phyloP scores from a whole-genome alignment of 495 filamentous ascomycete genomes.

The Aspergillus nanangensis region DNA sequence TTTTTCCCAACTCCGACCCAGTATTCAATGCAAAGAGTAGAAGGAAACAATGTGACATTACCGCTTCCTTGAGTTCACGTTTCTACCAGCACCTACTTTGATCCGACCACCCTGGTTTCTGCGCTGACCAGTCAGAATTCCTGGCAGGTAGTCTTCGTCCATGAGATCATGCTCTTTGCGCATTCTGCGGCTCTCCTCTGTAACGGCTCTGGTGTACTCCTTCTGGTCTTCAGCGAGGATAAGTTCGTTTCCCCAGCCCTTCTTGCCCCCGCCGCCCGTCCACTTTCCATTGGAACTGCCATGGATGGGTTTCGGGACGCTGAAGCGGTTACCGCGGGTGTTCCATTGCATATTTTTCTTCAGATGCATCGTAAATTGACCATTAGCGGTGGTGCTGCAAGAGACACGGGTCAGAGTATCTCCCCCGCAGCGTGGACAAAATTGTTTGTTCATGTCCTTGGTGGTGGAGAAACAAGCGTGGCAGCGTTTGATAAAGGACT shows the following conservation, averaged over 20 bases:
- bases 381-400: constrained; percentile 74
- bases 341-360: constrained; percentile 98
- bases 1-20: constrained; percentile 34
- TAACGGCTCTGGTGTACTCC: constrained; percentile 68
- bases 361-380: constrained; percentile 80
- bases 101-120: constrained; percentile 58
- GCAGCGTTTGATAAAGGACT: constrained; percentile 85
- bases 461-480: constrained; percentile 88
- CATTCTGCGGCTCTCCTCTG: constrained; percentile 58
- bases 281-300: constrained; percentile 75
- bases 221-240: constrained; percentile 95
- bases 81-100: constrained; percentile 79
- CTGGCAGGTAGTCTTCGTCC: constrained; percentile 90
- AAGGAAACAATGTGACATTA: constrained; percentile 20
- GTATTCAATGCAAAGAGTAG: constrained; percentile 20
- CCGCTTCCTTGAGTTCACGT: constrained; percentile 78
- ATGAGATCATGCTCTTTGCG: constrained; percentile 71
- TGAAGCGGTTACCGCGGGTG: constrained; percentile 82
- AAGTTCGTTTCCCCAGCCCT: constrained; percentile 76
- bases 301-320: constrained; percentile 84
- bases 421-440: constrained; percentile 88
- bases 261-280: constrained; percentile 72
- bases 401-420: constrained; percentile 80
- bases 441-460: constrained; percentile 84
- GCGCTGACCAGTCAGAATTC: constrained; percentile 77